A percentile compares a stretch with the other conserved stretches of the same genome.
Evolutionary conservation across 345 rosid species (phyloP).

Genomic region (Populus ilicifolia): DNA sequence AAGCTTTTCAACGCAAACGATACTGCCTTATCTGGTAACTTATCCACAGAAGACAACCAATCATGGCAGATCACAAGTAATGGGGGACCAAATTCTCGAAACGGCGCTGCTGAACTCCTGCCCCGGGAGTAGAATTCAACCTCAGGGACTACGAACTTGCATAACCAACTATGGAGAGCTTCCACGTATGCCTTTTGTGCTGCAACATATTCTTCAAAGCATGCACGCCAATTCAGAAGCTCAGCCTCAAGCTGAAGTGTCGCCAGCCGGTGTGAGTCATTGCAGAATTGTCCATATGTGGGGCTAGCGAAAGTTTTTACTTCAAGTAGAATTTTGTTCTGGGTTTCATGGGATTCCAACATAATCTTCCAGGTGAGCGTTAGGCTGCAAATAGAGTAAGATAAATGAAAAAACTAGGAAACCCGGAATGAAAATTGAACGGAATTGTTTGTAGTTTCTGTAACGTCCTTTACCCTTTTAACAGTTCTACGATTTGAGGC

Average conservation of each 20-base stretch:
- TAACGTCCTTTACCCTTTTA: slow-evolving; percentile 55
- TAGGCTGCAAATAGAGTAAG: slow-evolving; percentile 38
- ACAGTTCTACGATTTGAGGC: slow-evolving; percentile 62
- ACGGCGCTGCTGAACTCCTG: slow-evolving; percentile 38
- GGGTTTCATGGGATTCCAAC: slow-evolving; percentile 71
- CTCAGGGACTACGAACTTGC: slow-evolving; percentile 60
- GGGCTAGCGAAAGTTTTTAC: slow-evolving; percentile 56
- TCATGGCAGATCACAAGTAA: slow-evolving; percentile 46
- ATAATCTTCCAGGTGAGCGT: slow-evolving; percentile 56
- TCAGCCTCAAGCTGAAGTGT: slow-evolving; percentile 76
- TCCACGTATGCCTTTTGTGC: slow-evolving; percentile 59
- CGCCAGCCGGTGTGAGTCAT: slow-evolving; percentile 62
- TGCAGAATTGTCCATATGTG: slow-evolving; percentile 51
- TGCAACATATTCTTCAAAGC: slow-evolving; percentile 44
- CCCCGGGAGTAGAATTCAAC: slow-evolving; percentile 51
- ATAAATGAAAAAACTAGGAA: slow-evolving; percentile 14
- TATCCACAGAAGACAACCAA: slow-evolving; percentile 49
- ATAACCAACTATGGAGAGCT: slow-evolving; percentile 57
- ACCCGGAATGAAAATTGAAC: neutral
- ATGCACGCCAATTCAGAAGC: slow-evolving; percentile 56
- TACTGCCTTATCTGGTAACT: slow-evolving; percentile 47
- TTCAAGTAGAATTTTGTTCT: slow-evolving; percentile 55
- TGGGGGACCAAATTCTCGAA: slow-evolving; percentile 46
- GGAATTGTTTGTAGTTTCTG: neutral
- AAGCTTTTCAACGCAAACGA: slow-evolving; percentile 53